These are phyloP conservation scores for Apiospora marii DNA, from an alignment of 2,329 filamentous ascomycete genomes.

Conservation along the genomic window DNA sequence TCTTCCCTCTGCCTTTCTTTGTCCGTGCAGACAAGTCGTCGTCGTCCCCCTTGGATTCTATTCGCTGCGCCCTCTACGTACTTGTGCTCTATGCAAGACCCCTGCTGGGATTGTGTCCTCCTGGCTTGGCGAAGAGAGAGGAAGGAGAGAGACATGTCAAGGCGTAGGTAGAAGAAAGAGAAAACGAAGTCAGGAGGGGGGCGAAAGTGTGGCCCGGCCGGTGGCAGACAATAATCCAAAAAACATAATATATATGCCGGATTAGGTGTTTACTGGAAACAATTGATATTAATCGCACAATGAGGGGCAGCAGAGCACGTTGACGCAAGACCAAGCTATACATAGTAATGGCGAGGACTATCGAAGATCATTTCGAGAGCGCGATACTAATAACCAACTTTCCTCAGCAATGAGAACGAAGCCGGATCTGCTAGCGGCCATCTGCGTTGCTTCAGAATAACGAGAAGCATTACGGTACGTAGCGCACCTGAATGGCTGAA, in stretches of 20 bases:
- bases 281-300: background rate
- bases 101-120: constrained; percentile 4
- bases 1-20: constrained; percentile 24
- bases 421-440: constrained; percentile 15
- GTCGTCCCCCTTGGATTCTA: background rate
- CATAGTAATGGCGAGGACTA: background rate
- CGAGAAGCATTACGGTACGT: background rate
- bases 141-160: background rate
- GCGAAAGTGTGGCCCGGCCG: background rate
- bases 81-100: constrained; percentile 9
- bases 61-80: constrained; percentile 7
- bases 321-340: constrained; percentile 1
- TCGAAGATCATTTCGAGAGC: constrained; percentile 8
- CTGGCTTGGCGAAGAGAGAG: background rate
- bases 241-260: background rate
- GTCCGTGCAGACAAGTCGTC: constrained; percentile 19
- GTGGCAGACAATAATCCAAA: background rate
- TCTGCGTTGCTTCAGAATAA: constrained; percentile 8
- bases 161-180: background rate
- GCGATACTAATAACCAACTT: background rate
- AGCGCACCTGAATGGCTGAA: background rate
- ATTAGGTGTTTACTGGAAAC: constrained; percentile 14
- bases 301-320: constrained; percentile 11
- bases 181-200: background rate
- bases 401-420: background rate